Percentiles rank a stretch among this genome's conserved stretches.
Evolutionary conservation across 768 basidiomycete species (phyloP).

Genomic region (Postia placenta): DNA sequence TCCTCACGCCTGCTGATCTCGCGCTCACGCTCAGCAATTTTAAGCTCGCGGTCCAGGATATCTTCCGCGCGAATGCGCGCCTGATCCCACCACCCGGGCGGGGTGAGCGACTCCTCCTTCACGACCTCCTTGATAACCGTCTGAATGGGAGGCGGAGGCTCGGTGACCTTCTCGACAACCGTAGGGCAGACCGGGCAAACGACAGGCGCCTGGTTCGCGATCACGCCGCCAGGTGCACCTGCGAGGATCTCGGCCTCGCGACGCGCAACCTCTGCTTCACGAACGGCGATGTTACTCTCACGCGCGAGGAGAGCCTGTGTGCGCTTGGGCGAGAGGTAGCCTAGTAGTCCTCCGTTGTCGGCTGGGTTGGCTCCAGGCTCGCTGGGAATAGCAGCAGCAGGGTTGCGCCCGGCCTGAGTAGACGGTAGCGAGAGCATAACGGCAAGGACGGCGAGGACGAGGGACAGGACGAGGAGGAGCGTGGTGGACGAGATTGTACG

Average conservation of each 20-base stretch:
- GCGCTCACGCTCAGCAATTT: conserved; percentile 78
- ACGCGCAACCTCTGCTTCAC: conserved; percentile 85
- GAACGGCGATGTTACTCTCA: conserved; percentile 72
- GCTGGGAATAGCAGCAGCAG: conserved; percentile 24
- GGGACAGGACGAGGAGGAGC: conserved; percentile 78
- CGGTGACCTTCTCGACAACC: conserved; percentile 49
- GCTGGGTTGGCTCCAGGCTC: too few relatives aligned
- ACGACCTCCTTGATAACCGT: conserved; percentile 87
- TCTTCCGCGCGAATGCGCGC: conserved; percentile 72
- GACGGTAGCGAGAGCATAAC: conserved; percentile 86
- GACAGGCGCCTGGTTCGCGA: conserved; percentile 43
- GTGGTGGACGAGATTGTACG: conserved; percentile 88
- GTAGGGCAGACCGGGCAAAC: conserved; percentile 55
- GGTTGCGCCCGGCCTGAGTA: conserved; percentile 24
- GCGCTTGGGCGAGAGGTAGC: conserved; percentile 76
- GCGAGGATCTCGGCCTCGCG: conserved; percentile 82
- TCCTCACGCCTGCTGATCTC: conserved; percentile 87
- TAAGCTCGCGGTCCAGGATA: conserved; percentile 77
- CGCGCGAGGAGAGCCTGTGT: conserved; percentile 74
- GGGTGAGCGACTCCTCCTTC: conserved; percentile 72
- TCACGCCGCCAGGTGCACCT: conserved; percentile 77
- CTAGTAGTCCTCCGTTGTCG: conserved; percentile 52
- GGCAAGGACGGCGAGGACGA: conserved; percentile 82
- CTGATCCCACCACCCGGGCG: conserved; percentile 74
- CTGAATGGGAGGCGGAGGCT: conserved; percentile 49